These are phyloP conservation scores for Polygonum aviculare DNA, from an alignment of 148 eudicot genomes.

Conservation along the genomic window DNA sequence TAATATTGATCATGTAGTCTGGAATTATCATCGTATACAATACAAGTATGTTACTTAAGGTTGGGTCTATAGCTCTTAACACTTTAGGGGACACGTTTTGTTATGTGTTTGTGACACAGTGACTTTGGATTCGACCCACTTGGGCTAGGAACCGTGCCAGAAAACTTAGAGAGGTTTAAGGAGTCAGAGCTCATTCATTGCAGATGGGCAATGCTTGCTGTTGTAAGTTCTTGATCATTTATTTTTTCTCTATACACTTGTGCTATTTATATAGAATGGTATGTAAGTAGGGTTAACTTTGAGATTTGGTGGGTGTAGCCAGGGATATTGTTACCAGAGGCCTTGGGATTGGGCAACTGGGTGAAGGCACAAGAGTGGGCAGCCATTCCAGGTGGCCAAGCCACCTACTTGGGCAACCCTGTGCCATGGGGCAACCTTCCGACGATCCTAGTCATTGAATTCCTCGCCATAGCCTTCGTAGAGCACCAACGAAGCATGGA, in stretches of 20 bases:
- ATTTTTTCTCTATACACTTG: not conserved
- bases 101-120: slow-evolving; percentile 25
- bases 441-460: slow-evolving; percentile 75
- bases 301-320: slow-evolving; percentile 45
- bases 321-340: slow-evolving; percentile 88
- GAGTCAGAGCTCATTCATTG: slow-evolving; percentile 91
- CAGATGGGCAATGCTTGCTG: slow-evolving; percentile 99
- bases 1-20: no score
- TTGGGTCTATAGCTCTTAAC: not conserved
- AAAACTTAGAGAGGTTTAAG: slow-evolving; percentile 84
- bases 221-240: slow-evolving; percentile 37
- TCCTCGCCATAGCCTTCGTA: slow-evolving; percentile 76
- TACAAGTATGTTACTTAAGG: no score
- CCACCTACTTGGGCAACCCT: slow-evolving; percentile 89
- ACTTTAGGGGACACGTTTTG: not conserved
- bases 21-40: not conserved
- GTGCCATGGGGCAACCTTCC: slow-evolving; percentile 99
- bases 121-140: slow-evolving; percentile 98
- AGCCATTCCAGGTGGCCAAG: slow-evolving; percentile 91
- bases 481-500: slow-evolving; percentile 94
- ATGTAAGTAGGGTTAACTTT: not conserved
- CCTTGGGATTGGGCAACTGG: slow-evolving; percentile 95
- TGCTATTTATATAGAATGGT: not conserved
- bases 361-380: slow-evolving; percentile 99
- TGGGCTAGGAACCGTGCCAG: slow-evolving; percentile 80